These are phyloP conservation scores for Haplosporangium sp. DNA, from an alignment of 371 early-diverging fungal species.

Conservation along the genomic window DNA sequence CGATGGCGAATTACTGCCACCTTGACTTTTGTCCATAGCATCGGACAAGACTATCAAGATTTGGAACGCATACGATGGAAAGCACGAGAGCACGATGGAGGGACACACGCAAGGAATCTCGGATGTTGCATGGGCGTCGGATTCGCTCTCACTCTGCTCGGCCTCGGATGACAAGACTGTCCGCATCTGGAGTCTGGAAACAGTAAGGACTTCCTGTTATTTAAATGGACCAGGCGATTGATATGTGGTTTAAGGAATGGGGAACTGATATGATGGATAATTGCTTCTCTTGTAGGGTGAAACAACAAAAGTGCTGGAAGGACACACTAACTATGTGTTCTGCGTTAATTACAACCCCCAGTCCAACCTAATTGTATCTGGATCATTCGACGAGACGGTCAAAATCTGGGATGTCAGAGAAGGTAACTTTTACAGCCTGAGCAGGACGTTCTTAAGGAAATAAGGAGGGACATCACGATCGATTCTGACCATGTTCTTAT, in stretches of 20 bases:
- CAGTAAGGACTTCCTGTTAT: slow-evolving; percentile 58
- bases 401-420: slow-evolving; percentile 96
- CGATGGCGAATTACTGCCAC: too few relatives aligned
- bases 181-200: slow-evolving; percentile 87
- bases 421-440: slow-evolving; percentile 60
- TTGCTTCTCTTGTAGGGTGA: slow-evolving; percentile 61
- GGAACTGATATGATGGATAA: neutral
- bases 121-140: slow-evolving; percentile 95
- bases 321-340: slow-evolving; percentile 96
- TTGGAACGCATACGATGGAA: slow-evolving; percentile 91
- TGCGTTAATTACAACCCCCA: slow-evolving; percentile 97
- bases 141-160: slow-evolving; percentile 88
- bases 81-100: slow-evolving; percentile 85
- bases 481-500: neutral
- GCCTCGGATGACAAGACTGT: slow-evolving; percentile 96
- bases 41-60: slow-evolving; percentile 94
- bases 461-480: neutral
- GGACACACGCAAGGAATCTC: slow-evolving; percentile 97
- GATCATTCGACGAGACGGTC: slow-evolving; percentile 97
- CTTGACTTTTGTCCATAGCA: slow-evolving; percentile 56
- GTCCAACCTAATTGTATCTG: slow-evolving; percentile 94
- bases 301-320: slow-evolving; percentile 83
- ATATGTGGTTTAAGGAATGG: neutral
- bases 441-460: too few relatives aligned
- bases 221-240: neutral